Evolutionary conservation across 2,329 filamentous ascomycete genomes (phyloP), one percentile per base, ranked within the genome.

Genomic region (Botryosphaeria dothidea): DNA sequence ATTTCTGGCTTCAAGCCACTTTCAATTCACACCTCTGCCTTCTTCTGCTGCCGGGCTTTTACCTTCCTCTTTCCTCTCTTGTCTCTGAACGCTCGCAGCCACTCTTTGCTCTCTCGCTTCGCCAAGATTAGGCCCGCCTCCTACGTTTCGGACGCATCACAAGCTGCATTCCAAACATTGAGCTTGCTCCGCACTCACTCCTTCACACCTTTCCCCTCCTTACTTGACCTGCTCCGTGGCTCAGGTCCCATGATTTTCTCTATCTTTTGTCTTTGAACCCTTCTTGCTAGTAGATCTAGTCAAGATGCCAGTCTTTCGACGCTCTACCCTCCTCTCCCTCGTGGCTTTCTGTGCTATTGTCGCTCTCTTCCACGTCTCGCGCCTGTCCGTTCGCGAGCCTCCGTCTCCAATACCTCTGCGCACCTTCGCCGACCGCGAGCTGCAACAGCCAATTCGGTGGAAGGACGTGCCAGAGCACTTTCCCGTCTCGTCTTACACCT

Each of bases 391-490:
- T 66, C 69, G 41, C 27, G 36, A 65, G 71, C 27, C 72, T 68
- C 7, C 66, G 61, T 29, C 70, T 71, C 31, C 72, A 66, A 43
- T 65, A 57, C 41, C 74, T 68, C 29, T 72, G 72, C 2, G 75
- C 72, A 8, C 66, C 34, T 60, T 43, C 48, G 58, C 62, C 11
- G 51, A 38, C 68, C 64, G 61, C 70, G 45, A 60, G n/a, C 36
- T 77, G 45, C 68, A 70, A n/a, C 62, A 69, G 13, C 74, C 74
- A 17, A 66, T 78, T 21, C 52, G 34, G 58, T 79, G 76, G 77
- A 76, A 73, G 60, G 67, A 74, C 25, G 64, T 78, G 13, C 70
- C 73, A 4, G 65, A 71, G 25, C 71, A 68, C 17, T 71, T 76
- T 49, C 74, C 76, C 1, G 69, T 79, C 6, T 62, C 73, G 5